phyloP scores from a whole-genome alignment of 257 asterid species.

The Echites panduratus region DNA sequence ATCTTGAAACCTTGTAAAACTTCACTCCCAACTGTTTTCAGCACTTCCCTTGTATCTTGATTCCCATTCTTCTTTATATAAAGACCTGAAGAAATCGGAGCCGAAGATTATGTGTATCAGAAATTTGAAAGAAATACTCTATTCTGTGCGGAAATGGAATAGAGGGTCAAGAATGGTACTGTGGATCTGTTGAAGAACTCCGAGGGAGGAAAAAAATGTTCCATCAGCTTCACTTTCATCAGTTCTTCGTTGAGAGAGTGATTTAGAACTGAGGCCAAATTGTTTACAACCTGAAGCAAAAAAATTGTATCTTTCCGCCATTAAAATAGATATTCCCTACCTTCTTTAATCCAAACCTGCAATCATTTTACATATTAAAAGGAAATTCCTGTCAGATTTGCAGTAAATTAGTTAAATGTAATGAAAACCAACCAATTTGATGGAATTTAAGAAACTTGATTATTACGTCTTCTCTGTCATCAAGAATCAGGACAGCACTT shows the following conservation, averaged over 20 bases:
- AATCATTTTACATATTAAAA: background rate
- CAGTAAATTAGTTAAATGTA: too few relatives aligned
- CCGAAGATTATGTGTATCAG: background rate
- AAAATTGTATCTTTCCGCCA: background rate
- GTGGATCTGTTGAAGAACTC: conserved; percentile 57
- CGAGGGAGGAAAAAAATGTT: conserved; percentile 65
- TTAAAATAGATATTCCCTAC: background rate
- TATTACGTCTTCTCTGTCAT: conserved; percentile 59
- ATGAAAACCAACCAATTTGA: too few relatives aligned
- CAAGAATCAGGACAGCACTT: conserved; percentile 82
- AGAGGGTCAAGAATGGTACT: conserved; percentile 50
- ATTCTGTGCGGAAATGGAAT: background rate
- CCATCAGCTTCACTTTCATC: conserved; percentile 91
- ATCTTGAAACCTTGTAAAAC: conserved; percentile 51
- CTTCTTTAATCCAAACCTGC: background rate
- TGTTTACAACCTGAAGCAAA: background rate
- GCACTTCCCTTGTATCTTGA: conserved; percentile 63
- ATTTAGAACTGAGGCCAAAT: background rate
- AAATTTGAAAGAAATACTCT: background rate
- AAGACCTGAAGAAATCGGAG: background rate
- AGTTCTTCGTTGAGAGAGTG: conserved; percentile 16
- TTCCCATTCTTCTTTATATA: conserved; percentile 30
- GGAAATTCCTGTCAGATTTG: too few relatives aligned
- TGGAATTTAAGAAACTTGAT: too few relatives aligned
- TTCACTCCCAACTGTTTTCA: conserved; percentile 48